These are phyloP conservation scores for Alternaria metachromatica DNA, from an alignment of 2,329 filamentous ascomycete genomes.

Conservation along the genomic window DNA sequence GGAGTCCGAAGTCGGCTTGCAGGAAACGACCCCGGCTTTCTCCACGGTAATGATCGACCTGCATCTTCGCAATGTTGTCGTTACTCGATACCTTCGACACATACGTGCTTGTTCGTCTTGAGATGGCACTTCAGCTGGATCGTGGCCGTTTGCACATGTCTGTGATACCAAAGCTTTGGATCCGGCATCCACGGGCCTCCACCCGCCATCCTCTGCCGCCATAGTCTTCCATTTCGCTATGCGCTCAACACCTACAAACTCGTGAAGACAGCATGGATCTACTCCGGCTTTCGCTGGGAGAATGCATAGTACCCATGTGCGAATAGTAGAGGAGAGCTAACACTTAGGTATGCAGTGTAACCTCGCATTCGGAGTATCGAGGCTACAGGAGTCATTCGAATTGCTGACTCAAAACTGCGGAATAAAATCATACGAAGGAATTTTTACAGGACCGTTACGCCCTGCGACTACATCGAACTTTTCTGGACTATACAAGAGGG, in stretches of 20 bases:
- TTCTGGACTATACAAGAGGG: neutral
- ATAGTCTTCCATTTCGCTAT: too few species aligned
- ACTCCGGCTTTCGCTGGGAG: neutral
- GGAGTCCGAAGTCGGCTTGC: slow-evolving; percentile 10
- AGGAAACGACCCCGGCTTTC: slow-evolving; percentile 6
- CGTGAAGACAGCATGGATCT: neutral
- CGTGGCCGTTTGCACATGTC: neutral
- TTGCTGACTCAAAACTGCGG: neutral
- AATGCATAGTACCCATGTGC: neutral
- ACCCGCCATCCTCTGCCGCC: neutral
- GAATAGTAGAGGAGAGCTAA: too few species aligned
- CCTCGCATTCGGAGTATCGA: too few species aligned
- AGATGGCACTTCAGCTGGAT: neutral
- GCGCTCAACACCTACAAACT: neutral
- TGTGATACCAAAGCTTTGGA: neutral
- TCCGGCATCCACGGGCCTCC: neutral
- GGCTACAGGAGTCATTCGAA: neutral
- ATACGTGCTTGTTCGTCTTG: neutral
- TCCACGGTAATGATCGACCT: slow-evolving; percentile 16
- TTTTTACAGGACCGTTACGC: neutral
- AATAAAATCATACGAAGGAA: neutral
- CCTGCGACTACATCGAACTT: neutral
- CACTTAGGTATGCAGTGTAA: neutral
- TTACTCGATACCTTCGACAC: slow-evolving; percentile 25
- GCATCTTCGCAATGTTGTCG: slow-evolving; percentile 2